Base-by-base conservation (phyloP, 164 flowering plant genomes). In the Aristolochia fimbriata region DNA sequence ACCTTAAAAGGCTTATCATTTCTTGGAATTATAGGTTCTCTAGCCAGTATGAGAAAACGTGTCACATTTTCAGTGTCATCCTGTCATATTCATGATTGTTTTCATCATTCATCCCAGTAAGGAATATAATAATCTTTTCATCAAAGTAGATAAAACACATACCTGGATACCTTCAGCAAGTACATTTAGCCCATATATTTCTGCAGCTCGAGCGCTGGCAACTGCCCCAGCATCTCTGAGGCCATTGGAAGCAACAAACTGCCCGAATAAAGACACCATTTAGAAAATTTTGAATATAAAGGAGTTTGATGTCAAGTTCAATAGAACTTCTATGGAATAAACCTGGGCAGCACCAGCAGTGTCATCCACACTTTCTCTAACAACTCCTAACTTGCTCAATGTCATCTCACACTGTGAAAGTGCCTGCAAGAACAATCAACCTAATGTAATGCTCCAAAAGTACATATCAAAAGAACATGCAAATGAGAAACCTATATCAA, bases 21-120 rank as follows among this genome's bases (percentile, higher is more conserved):
- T 73, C 85, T 81, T 41, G 99, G 85, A 65, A 93, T 78, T 54
- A 87, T 74, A 61, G 98, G 97, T 62, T 93, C 99, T 60, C 99
- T 80, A 17, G 96, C 90, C 68, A 93, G 86, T 66, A 93, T 79
- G 68, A 90, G 65, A 70, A 83, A 93, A 23, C 99, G 94, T 49
- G 97, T 88, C 21, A 93, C 58, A 58, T 86, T 93, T 43, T 83
- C 80, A 15, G 70, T 61, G 46, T 82, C 79, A 76, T 93, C 99
- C 99, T 93, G 86, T 48, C 45, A 21, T 60, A 5, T 27, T 46
- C 56, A 71, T 51, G 50, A 53, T 20, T 47, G 17, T 47, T 16
- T 24, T 33, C 43, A 37, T 37, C 8, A 37, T 37, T 37, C 43
- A 37, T 37, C 8, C 8, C 43, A 3, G 43, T 37, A 37, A 37